These are phyloP conservation scores for Corchorus olitorius DNA, from an alignment of 345 rosid species.

Conservation along the genomic window DNA sequence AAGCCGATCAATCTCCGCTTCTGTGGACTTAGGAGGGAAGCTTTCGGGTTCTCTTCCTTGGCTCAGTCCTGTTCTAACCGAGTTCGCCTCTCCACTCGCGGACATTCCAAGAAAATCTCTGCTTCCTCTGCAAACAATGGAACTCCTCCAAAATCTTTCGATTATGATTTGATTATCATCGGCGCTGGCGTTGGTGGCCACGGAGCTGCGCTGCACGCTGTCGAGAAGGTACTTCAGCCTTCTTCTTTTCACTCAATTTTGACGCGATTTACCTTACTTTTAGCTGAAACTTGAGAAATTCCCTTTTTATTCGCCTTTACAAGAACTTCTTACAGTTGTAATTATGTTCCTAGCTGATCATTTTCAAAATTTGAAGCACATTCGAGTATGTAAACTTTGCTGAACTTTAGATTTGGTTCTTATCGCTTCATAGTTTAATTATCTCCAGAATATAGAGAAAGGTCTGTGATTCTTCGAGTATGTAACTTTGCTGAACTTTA, in stretches of 20 bases:
- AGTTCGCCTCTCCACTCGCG: slow-evolving; percentile 6
- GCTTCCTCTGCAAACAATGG: slow-evolving; percentile 61
- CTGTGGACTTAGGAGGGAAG: slow-evolving; percentile 80
- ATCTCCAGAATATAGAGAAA: not conserved
- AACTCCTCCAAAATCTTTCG: slow-evolving; percentile 65
- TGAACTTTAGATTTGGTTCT: not conserved
- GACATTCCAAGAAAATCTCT: slow-evolving; percentile 28
- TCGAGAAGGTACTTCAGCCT: slow-evolving; percentile 61
- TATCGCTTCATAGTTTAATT: not conserved
- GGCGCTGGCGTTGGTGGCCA: slow-evolving; percentile 99
- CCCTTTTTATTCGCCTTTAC: not conserved
- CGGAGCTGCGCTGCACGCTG: slow-evolving; percentile 97
- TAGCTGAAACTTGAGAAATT: not conserved
- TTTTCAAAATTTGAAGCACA: not conserved
- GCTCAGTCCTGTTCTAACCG: slow-evolving; percentile 26
- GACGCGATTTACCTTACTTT: not conserved
- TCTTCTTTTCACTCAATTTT: slow-evolving; percentile 1
- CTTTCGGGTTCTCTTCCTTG: slow-evolving; percentile 39
- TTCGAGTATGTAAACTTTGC: not conserved
- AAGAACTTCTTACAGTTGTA: not conserved
- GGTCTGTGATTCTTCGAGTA: not conserved
- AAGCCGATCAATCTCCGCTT: slow-evolving; percentile 65
- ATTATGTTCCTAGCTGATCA: not conserved
- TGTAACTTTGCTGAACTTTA: no score
- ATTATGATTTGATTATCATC: slow-evolving; percentile 86